phyloP scores from a whole-genome alignment of 192 early-diverging fungal genomes.

The Coemansia sp. region DNA sequence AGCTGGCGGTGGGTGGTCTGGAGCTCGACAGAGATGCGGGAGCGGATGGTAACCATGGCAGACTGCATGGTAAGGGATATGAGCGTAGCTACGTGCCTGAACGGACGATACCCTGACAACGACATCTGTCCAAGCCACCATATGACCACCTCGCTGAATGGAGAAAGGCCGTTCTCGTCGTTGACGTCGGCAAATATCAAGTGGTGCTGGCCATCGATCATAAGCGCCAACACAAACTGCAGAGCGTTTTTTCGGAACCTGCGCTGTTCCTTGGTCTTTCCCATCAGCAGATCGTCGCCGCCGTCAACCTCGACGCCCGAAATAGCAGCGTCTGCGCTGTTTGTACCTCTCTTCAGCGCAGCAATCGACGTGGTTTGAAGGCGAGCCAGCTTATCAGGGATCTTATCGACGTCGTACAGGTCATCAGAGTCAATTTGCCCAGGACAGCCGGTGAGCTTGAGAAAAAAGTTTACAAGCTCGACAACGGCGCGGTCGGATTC shows the following conservation, averaged over 20 bases:
- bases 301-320: slow-evolving; percentile 31
- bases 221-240: slow-evolving; percentile 64
- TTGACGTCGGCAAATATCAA: slow-evolving; percentile 61
- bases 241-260: slow-evolving; percentile 67
- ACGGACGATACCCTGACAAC: slow-evolving; percentile 79
- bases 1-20: slow-evolving; percentile 71
- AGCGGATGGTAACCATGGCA: slow-evolving; percentile 67
- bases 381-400: slow-evolving; percentile 55
- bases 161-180: slow-evolving; percentile 32
- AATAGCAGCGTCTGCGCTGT: not conserved
- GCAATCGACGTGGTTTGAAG: slow-evolving; percentile 54
- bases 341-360: slow-evolving; percentile 23
- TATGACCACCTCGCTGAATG: slow-evolving; percentile 61
- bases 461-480: slow-evolving; percentile 72
- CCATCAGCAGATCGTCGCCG: slow-evolving; percentile 77
- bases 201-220: slow-evolving; percentile 61
- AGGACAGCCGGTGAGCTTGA: slow-evolving; percentile 62
- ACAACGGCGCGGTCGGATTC: slow-evolving; percentile 57
- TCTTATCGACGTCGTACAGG: slow-evolving; percentile 59
- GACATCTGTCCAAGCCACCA: slow-evolving; percentile 70
- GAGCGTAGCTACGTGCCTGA: slow-evolving; percentile 85
- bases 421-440: slow-evolving; percentile 48
- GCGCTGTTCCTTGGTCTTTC: slow-evolving; percentile 64
- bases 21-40: slow-evolving; percentile 61
- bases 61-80: slow-evolving; percentile 66